Base-by-base conservation (phyloP, 306 rosid species). In the Vigna unguiculata region DNA sequence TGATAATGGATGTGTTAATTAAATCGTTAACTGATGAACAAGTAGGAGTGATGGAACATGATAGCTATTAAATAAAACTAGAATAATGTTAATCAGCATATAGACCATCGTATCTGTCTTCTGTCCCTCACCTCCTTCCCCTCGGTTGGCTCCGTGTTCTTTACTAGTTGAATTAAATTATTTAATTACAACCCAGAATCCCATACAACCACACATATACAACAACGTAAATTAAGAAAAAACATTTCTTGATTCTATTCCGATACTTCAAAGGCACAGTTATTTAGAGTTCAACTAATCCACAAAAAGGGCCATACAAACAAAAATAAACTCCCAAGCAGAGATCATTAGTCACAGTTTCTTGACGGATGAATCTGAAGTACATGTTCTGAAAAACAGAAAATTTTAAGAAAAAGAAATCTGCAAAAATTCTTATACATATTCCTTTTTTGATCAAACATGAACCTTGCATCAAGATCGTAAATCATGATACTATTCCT, bases 1-100 rank as follows among this genome's bases (percentile, higher is more conserved):
- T 81, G 46, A 63, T 81, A 81, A 47, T 46, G 30, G 75, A 81
- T 74, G 81, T 51, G 68, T 52, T 53, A 40, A 55, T 49, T 58
- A 78, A 68, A 81, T 59, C 53, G 36, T 34, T 48, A 36, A 43
- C 60, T 72, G 54, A 81, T 68, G 78, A 84, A 65, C 19, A 38
- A 72, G 69, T 63, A 76, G 54, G 38, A 25, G 76, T 61, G 40
- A 55, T 65, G 43, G 24, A 52, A 53, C 55, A 69, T 19, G 47
- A 52, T 81, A 25, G 46, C 70, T 16, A 80, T 43, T 25, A 51
- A 47, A 76, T 72, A 22, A 72, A 51, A 77, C 40, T 80, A 40
- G 11, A 72, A 80, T 70, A 43, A 69, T 69, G 78, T 32, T 65
- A 65, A 54, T 64, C 43, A 46, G 40, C 51, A 79, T 34, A 54